Evolutionary conservation across 2,329 filamentous ascomycete genomes (phyloP), one percentile per base, ranked within the genome.

Genomic region (Coniochaeta ligniaria): DNA sequence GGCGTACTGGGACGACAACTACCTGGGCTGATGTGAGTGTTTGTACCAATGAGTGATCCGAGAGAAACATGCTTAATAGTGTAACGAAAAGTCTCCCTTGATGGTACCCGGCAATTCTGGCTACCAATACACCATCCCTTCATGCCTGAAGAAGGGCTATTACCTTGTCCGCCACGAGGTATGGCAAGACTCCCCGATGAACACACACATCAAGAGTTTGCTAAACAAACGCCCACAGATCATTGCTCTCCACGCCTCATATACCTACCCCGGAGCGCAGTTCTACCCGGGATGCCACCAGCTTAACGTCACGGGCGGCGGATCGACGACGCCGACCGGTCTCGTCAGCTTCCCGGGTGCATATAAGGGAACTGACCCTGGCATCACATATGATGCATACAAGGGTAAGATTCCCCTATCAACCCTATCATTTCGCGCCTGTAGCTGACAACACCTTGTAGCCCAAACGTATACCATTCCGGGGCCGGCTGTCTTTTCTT

Each of bases 231-330:
- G 5, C 20, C 11, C 7, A 24, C 9, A 50, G 69, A 78, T 82
- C 66, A 79, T 84, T 62, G 82, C 82, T 3, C 75, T 85, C 58
- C 82, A 84, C 69, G 65, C 79, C 3, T 75, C 74, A 17, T 77
- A 70, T 60, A 52, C 68, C 6, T 82, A 83, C 65, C 80, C 80
- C 0, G 82, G 82, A 20, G 81, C 78, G 1, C 82, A 85, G 66
- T 80, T 83, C 69, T 85, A 85, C 66, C 82, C 82, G 0, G 80
- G 80, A 8, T 85, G 82, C 71, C 82, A 84, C 69, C 82, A 84
- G 69, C 74, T 85, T 26, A 73, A 83, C 67, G 78, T 85, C 24
- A 78, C 77, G 1, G 80, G 81, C 17, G 73, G 76, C 24, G 80
- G 80, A 7, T 76, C 67, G 57, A 76, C 74, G 8, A 73, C 69